Evolutionary conservation across 1,284 basidiomycete species (phyloP).

Genomic region (Trichosporon sp.): DNA sequence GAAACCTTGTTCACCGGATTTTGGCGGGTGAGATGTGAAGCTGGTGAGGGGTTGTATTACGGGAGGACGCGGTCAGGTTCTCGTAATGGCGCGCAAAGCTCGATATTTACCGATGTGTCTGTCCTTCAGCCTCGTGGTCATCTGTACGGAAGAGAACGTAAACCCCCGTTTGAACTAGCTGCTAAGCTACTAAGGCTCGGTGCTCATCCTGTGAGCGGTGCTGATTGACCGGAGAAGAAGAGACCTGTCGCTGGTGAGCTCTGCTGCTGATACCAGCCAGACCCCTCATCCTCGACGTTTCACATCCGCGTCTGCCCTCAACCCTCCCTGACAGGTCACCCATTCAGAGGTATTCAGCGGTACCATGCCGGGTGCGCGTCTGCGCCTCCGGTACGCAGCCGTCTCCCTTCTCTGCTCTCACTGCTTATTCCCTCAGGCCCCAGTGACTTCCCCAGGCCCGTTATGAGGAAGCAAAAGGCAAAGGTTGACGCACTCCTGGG

Average conservation of each 20-base stretch:
- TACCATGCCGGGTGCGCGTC: not conserved
- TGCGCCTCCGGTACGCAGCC: not conserved
- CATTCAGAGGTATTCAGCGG: conserved; percentile 3
- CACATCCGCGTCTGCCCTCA: not conserved
- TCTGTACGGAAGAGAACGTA: no score
- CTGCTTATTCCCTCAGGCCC: not conserved
- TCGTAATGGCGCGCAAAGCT: not conserved
- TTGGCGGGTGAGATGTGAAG: not conserved
- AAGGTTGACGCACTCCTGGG: not conserved
- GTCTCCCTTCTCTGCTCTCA: not conserved
- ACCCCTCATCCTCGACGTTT: not conserved
- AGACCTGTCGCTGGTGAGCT: no score
- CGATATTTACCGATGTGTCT: no score
- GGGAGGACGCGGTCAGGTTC: not conserved
- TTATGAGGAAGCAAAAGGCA: not conserved
- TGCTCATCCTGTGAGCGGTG: not conserved
- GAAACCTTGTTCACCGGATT: not conserved
- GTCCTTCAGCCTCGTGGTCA: not conserved
- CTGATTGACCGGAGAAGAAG: no score
- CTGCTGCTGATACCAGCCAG: not conserved
- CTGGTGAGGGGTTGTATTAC: not conserved
- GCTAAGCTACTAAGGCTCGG: no score
- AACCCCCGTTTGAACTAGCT: no score
- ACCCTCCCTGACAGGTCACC: not conserved
- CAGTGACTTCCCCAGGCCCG: no score